Evolutionary conservation across 768 basidiomycete species (phyloP).

Genomic region (Termitomyces sp.): DNA sequence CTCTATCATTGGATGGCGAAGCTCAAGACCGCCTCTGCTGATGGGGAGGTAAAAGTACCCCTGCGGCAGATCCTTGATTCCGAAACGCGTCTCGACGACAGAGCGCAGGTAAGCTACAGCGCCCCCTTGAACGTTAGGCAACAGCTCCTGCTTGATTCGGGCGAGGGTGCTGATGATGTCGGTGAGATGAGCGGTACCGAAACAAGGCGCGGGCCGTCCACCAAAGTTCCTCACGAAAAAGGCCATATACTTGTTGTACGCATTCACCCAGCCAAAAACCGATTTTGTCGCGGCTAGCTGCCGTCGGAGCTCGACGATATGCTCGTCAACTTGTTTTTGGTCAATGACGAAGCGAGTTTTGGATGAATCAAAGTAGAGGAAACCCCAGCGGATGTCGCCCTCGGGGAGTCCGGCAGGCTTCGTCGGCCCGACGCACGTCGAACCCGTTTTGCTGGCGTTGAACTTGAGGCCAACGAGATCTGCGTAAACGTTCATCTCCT

Average conservation of each 20-base stretch:
- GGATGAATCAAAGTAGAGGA: constrained; percentile 14
- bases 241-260: constrained; percentile 29
- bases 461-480: constrained; percentile 36
- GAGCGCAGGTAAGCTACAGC: constrained; percentile 19
- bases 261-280: constrained; percentile 30
- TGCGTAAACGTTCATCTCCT: constrained; percentile 38
- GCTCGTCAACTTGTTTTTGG: constrained; percentile 23
- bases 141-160: constrained; percentile 23
- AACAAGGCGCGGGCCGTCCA: constrained; percentile 24
- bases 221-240: constrained; percentile 28
- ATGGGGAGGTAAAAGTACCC: constrained; percentile 9
- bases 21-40: constrained; percentile 15
- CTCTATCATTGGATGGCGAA: constrained; percentile 34
- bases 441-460: constrained; percentile 39
- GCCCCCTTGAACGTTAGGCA: constrained; percentile 16
- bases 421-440: constrained; percentile 27
- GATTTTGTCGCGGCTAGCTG: constrained; percentile 27
- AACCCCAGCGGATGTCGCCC: constrained; percentile 19
- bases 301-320: constrained; percentile 27
- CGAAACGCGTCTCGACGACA: constrained; percentile 17
- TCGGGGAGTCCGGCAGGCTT: constrained; percentile 12
- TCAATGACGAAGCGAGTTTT: constrained; percentile 16
- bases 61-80: neutral
- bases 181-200: constrained; percentile 5
- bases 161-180: constrained; percentile 25